phyloP scores from a whole-genome alignment of 345 rosid species.

The Dovyalis caffra region DNA sequence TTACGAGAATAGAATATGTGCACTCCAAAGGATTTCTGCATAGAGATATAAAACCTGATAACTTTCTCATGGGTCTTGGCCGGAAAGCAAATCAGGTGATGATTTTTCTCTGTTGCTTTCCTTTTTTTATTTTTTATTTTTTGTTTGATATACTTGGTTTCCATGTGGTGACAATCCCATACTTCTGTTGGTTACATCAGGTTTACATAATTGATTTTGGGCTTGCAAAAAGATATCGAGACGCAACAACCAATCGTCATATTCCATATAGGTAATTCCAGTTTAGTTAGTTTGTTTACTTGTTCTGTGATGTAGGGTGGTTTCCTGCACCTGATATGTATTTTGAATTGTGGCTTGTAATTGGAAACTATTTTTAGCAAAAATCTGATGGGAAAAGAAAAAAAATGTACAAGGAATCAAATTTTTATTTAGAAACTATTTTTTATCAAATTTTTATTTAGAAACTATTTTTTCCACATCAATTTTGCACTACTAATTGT shows the following conservation, averaged over 20 bases:
- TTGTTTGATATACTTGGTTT: neutral
- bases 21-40: conserved; percentile 86
- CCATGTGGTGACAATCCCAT: neutral
- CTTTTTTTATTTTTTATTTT: neutral
- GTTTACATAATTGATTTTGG: conserved; percentile 90
- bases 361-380: neutral
- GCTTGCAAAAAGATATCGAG: conserved; percentile 83
- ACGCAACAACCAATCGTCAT: conserved; percentile 75
- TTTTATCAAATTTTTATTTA: neutral
- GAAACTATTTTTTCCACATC: neutral
- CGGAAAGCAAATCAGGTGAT: conserved; percentile 72
- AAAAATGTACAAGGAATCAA: neutral
- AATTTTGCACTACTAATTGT: neutral
- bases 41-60: conserved; percentile 80
- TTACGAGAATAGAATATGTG: conserved; percentile 64
- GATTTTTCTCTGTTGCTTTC: neutral
- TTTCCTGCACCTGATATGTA: no score
- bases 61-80: conserved; percentile 82
- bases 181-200: conserved; percentile 30
- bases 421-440: no score
- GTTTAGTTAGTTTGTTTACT: no score
- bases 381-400: neutral
- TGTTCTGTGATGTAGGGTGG: no score
- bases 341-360: no score
- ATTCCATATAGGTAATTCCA: conserved; percentile 94